Base-by-base conservation (phyloP, 208 protist genomes). In the Trypanosomatidae sp. region DNA sequence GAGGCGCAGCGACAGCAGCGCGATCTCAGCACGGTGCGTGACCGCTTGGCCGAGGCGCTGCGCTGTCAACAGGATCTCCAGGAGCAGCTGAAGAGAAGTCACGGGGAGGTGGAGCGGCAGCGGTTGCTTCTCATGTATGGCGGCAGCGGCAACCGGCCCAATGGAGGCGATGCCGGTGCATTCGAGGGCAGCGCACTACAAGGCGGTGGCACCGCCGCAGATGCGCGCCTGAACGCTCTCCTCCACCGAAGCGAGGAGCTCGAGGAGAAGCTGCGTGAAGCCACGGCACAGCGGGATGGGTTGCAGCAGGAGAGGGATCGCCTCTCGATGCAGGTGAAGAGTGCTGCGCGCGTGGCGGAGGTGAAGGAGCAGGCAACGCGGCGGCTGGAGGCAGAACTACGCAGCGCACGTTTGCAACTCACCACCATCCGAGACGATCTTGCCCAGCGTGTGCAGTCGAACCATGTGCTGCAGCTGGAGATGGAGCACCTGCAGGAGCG, bases 351-450 rank as follows among this genome's bases (percentile, higher is more conserved):
- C 9, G 73, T 80, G 58, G 70, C 69, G 13, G 84, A 88, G 44
- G 79, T 83, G 43, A 82, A 80, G 69, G 88, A 89, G 46, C 77
- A 82, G 74, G 81, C 85, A 50, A 70, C 74, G 73, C 73, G 77
- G 33, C 83, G 85, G 22, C 83, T 87, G 69, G 78, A 82, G 66
- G 69, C 60, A 22, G 85, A 93, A 69, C 68, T 90, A 73, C 79
- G 74, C 22, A 60, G 81, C 33, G 55, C 49, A 41, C 82, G 85
- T 5, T 46, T 71, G 5, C 88, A 93, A 73, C 62, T 93, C 13
- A 43, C 77, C 46, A 59, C 69, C 25, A 39, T 89, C 41, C 79
- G 81, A 39, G 81, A 83, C 62, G 88, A 91, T 69, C 76, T 93
- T 19, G 73, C 77, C 8, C 76, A 83, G 64, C 84, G 85, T 36